A percentile compares a stretch with the other conserved stretches of the same genome.
Conservation (phyloP, 192 early-diverging fungal species). For the Diversispora epigaea region DNA sequence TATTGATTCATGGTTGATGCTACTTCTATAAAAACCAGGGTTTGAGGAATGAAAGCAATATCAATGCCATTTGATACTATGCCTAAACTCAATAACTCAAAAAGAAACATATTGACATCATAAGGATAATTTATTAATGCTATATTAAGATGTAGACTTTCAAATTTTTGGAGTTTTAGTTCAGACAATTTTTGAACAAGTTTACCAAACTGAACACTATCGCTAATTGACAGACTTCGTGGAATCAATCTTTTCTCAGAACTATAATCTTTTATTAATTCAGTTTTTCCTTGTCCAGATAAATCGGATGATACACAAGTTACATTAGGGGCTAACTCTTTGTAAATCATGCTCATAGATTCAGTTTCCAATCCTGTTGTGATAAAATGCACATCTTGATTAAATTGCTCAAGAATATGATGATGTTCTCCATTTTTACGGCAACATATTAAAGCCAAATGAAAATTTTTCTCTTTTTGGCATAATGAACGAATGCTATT, state of each 20-base stretch:
- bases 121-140: conserved; percentile 11
- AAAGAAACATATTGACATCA: conserved; percentile 34
- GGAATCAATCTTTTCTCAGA: not conserved
- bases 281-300: conserved; percentile 34
- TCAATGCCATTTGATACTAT: not conserved
- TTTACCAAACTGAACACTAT: conserved; percentile 10
- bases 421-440: conserved; percentile 26
- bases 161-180: not conserved
- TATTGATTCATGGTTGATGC: conserved; percentile 29
- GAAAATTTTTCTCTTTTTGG: not conserved
- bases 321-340: conserved; percentile 25
- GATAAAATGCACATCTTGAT: conserved; percentile 3
- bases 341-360: conserved; percentile 18
- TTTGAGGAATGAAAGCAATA: conserved; percentile 18
- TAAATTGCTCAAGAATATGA: conserved; percentile 35
- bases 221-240: conserved; percentile 28
- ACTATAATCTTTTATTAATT: conserved; percentile 22
- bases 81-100: conserved; percentile 26
- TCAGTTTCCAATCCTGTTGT: conserved; percentile 13
- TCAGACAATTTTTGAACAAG: conserved; percentile 14
- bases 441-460: conserved; percentile 29
- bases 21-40: conserved; percentile 27
- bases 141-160: conserved; percentile 32
- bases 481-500: not conserved
- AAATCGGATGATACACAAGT: conserved; percentile 27